phyloP scores from a whole-genome alignment of 2,329 filamentous ascomycete species.

The Xylaria sp. region DNA sequence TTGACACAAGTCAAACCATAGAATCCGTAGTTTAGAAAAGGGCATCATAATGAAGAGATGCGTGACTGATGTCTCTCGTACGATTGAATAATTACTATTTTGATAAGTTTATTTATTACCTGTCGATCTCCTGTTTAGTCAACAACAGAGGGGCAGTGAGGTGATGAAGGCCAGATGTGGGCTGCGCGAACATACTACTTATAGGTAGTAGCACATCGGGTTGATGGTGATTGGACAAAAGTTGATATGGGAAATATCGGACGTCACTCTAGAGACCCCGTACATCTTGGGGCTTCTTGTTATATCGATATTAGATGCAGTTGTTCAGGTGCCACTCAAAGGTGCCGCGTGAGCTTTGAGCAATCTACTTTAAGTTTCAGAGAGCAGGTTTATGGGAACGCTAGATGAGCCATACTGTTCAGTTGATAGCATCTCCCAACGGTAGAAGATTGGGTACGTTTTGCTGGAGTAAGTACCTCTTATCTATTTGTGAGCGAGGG shows the following conservation, averaged over 20 bases:
- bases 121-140: background rate
- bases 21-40: background rate
- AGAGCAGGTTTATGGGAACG: background rate
- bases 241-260: background rate
- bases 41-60: conserved; percentile 4
- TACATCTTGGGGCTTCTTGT: background rate
- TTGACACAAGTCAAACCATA: conserved; percentile 30
- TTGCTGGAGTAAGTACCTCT: background rate
- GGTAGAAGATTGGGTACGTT: background rate
- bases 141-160: background rate
- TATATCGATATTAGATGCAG: background rate
- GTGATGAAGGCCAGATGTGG: background rate
- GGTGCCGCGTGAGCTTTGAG: background rate
- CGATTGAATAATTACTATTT: background rate
- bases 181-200: background rate
- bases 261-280: background rate
- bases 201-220: background rate
- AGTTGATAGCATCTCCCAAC: background rate
- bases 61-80: background rate
- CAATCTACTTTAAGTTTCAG: background rate
- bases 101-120: background rate
- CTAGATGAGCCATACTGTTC: background rate
- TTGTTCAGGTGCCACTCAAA: background rate
- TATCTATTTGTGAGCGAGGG: background rate
- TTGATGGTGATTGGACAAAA: background rate